Conservation (phyloP, 805 yeast species). For the Yamadazyma laniorum region DNA sequence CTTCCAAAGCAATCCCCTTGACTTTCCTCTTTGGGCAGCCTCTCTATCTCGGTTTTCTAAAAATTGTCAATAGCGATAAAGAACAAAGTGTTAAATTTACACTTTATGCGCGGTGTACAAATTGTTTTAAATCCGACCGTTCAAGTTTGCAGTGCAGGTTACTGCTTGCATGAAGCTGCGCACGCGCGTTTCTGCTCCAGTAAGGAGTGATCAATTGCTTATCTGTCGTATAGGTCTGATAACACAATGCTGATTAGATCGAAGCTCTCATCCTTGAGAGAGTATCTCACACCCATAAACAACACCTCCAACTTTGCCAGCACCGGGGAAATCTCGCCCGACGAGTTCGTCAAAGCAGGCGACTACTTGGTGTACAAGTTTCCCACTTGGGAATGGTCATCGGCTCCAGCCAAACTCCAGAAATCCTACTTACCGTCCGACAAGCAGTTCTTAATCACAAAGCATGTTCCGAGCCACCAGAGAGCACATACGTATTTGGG, state of each 20-base stretch:
- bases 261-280: conserved; percentile 79
- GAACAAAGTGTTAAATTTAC: no score
- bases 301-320: conserved; percentile 80
- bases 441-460: conserved; percentile 84
- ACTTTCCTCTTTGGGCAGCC: no score
- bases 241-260: conserved; percentile 54
- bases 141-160: no score
- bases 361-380: conserved; percentile 87
- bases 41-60: no score
- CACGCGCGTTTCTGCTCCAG: no score
- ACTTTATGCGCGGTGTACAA: no score
- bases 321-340: conserved; percentile 94
- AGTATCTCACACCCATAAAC: conserved; percentile 86
- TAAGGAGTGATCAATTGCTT: no score
- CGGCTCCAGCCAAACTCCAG: conserved; percentile 31
- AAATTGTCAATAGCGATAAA: no score
- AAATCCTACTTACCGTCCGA: conserved; percentile 79
- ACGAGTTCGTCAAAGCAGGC: conserved; percentile 92
- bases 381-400: conserved; percentile 94
- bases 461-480: conserved; percentile 82
- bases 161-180: no score
- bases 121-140: no score
- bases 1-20: no score
- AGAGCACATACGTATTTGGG: conserved; percentile 61
- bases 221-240: no score